These are phyloP conservation scores for Tetrapisispora namnaoensis DNA, from an alignment of 805 yeast genomes.

Conservation along the genomic window DNA sequence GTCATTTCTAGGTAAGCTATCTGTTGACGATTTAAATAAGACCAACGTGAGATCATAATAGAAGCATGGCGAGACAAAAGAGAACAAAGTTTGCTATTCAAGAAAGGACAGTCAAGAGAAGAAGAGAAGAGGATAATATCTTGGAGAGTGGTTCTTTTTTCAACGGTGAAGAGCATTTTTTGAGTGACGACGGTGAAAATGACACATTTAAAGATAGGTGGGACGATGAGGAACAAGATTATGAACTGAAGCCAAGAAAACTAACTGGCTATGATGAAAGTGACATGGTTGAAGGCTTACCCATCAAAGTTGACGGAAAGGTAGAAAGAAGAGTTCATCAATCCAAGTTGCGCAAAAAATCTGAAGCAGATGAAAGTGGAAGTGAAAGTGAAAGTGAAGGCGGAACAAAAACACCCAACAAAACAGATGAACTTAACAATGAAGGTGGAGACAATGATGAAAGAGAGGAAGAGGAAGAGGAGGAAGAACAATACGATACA, in stretches of 20 bases:
- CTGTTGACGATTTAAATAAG: background rate
- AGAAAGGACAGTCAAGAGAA: constrained; percentile 23
- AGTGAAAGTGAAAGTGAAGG: constrained; percentile 6
- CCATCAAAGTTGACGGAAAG: constrained; percentile 69
- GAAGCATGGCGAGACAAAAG: constrained; percentile 22
- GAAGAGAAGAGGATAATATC: constrained; percentile 26
- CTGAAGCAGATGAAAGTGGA: constrained; percentile 10
- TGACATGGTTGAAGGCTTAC: constrained; percentile 56
- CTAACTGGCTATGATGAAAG: constrained; percentile 31
- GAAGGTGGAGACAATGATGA: constrained; percentile 12
- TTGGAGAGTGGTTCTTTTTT: constrained; percentile 19
- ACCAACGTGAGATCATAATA: background rate
- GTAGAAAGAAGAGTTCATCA: constrained; percentile 53
- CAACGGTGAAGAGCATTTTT: constrained; percentile 14
- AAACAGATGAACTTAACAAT: constrained; percentile 17
- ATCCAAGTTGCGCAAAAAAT: constrained; percentile 4
- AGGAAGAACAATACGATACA: constrained; percentile 36
- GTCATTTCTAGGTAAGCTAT: background rate
- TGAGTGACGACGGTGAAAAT: constrained; percentile 4
- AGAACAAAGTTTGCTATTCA: constrained; percentile 21
- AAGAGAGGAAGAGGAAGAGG: constrained; percentile 10
- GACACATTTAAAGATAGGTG: constrained; percentile 26
- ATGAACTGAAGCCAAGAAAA: constrained; percentile 63
- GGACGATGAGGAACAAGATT: constrained; percentile 73
- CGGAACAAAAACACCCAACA: no score